A percentile compares a stretch with the other conserved stretches of the same genome.
Evolutionary conservation across 768 basidiomycete species (phyloP).

Genomic region (Serendipita indica): DNA sequence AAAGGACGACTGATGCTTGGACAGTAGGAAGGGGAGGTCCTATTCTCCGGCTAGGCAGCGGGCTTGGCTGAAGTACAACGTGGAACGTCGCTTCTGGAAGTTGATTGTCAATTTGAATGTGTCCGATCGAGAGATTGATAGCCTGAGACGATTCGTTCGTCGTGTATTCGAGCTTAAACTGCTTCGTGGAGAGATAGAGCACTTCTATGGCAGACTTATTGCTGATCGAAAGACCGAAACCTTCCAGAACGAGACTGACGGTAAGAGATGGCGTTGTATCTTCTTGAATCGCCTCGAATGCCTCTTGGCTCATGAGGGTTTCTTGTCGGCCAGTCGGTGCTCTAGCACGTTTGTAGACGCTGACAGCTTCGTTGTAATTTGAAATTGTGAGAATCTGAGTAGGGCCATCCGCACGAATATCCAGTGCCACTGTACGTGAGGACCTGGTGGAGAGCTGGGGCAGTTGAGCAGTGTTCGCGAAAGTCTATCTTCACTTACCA

Average conservation of each 20-base stretch:
- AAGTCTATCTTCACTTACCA: constrained; percentile 29
- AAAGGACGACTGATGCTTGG: constrained; percentile 72
- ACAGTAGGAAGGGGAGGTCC: constrained; percentile 69
- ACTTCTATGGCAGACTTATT: constrained; percentile 82
- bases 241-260: constrained; percentile 64
- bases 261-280: constrained; percentile 52
- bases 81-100: constrained; percentile 92
- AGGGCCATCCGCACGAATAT: constrained; percentile 78
- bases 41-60: constrained; percentile 56
- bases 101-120: constrained; percentile 91
- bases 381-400: constrained; percentile 78
- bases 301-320: constrained; percentile 53
- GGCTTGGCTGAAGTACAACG: constrained; percentile 87
- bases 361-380: constrained; percentile 69
- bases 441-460: not conserved
- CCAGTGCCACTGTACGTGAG: constrained; percentile 62
- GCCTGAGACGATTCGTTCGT: constrained; percentile 67
- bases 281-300: constrained; percentile 73
- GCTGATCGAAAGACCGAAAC: constrained; percentile 83
- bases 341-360: constrained; percentile 65
- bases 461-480: not conserved
- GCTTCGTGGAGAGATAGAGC: constrained; percentile 66
- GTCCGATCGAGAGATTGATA: constrained; percentile 66
- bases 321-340: constrained; percentile 42
- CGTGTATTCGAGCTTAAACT: constrained; percentile 71